Evolutionary conservation across 257 asterid genomes (phyloP), one percentile per base, ranked within the genome.

Genomic region (Handroanthus guayacan): DNA sequence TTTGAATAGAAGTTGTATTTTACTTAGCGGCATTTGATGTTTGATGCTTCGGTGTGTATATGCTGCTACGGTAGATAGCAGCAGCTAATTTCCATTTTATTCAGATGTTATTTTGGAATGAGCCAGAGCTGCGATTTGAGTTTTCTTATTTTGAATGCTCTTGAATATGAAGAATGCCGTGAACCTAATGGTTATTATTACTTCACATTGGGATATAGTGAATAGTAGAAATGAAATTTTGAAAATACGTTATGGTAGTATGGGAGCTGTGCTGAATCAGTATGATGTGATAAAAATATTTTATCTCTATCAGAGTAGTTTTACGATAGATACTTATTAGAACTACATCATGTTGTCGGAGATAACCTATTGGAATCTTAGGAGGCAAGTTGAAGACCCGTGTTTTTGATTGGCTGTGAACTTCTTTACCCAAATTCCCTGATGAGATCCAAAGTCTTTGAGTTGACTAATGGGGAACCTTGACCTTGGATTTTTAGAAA

Each of bases 261-360:
- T 54, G n/a, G 65, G 39, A 12, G 4, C 38, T 60, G 11, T 41
- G 52, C 72, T 52, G 62, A 43, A 71, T 76, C 61, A 25, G 68
- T 65, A 67, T 47, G 34, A 20, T 47, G 37, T 50, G 48, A 34
- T 62, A 9, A 52, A 48, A 47, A 17, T 70, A 43, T 17, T 39
- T 9, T n/a, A 36, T 14, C 44, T 50, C 25, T 64, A 5, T 6
- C 58, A 10, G 25, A 39, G 12, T 47, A 50, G 64, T 64, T 50
- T 50, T 64, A 47, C 18, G 39, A 54, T 62, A 2, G 62, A 56
- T 67, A 44, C 70, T 57, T 16, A n/a, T 39, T 12, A 13, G 55
- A 39, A 57, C 34, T 13, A 31, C 48, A 65, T 41, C 51, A 6
- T 39, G 50, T 14, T 63, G 5, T 61, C 31, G 31, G 31, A 25